Conservation (phyloP, 331 rosid genomes). For the Ulmus americana region DNA sequence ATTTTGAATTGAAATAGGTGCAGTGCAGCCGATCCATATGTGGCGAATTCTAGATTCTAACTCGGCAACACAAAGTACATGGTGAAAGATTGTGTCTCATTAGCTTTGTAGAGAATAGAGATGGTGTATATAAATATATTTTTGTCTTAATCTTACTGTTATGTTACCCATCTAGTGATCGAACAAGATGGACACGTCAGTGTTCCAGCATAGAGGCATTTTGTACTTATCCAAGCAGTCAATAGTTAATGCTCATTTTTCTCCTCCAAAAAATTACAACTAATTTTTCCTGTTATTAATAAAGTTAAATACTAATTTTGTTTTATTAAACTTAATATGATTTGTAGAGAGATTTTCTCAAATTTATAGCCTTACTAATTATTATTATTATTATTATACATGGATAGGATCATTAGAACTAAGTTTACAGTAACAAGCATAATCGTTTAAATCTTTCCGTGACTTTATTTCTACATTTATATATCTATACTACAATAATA, state of each 20-base stretch:
- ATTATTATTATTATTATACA: too few relatives aligned
- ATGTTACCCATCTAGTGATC: slow-evolving; percentile 23
- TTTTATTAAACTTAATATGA: too few relatives aligned
- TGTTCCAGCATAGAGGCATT: slow-evolving; percentile 33
- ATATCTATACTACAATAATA: background rate
- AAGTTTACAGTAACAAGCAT: background rate
- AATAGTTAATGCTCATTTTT: slow-evolving; percentile 4
- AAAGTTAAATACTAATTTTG: too few relatives aligned
- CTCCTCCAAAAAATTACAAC: too few relatives aligned
- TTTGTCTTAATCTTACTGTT: slow-evolving; percentile 11
- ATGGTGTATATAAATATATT: slow-evolving; percentile 48
- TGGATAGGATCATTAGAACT: too few relatives aligned
- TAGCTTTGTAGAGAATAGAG: slow-evolving; percentile 31
- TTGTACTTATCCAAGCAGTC: slow-evolving; percentile 24
- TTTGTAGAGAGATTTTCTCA: too few relatives aligned
- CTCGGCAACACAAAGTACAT: slow-evolving; percentile 27
- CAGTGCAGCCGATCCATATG: slow-evolving; percentile 25
- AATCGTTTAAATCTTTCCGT: background rate
- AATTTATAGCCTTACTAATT: too few relatives aligned
- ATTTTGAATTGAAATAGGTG: slow-evolving; percentile 34
- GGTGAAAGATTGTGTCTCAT: slow-evolving; percentile 27
- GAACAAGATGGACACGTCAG: slow-evolving; percentile 16
- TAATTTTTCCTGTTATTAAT: too few relatives aligned
- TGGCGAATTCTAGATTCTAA: slow-evolving; percentile 28
- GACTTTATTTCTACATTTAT: background rate